Conservation (phyloP, 2,329 filamentous ascomycete species). For the Aureobasidium leucospermi region DNA sequence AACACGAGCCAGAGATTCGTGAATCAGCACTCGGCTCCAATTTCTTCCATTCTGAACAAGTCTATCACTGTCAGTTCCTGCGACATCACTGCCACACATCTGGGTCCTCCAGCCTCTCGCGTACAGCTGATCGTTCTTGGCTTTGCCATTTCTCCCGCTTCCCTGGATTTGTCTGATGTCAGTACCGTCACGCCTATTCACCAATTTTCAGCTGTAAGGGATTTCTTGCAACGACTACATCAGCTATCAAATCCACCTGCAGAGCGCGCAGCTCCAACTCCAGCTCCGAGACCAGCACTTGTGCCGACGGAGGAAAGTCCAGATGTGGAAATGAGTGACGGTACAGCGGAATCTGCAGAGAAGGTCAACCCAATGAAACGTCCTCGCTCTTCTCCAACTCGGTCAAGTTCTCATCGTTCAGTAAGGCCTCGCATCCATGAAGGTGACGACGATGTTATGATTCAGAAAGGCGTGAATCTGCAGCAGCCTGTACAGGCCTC, state of each 20-base stretch:
- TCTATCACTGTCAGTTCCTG: not conserved
- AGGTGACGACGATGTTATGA: slow-evolving; percentile 20
- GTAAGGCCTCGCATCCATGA: not conserved
- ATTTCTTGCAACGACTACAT: not conserved
- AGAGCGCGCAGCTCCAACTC: not conserved
- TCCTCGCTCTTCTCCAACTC: slow-evolving; percentile 15
- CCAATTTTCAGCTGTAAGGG: not conserved
- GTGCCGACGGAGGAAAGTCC: not conserved
- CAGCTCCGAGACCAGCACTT: not conserved
- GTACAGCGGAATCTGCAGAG: too few relatives aligned
- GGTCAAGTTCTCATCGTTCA: not conserved
- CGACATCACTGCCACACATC: not conserved
- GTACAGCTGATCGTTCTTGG: slow-evolving; percentile 2
- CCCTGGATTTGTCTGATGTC: not conserved
- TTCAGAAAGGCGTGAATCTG: slow-evolving; percentile 23
- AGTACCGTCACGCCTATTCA: not conserved
- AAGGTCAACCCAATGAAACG: slow-evolving; percentile 9
- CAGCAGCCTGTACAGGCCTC: slow-evolving; percentile 17
- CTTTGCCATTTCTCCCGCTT: not conserved
- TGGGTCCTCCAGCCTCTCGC: not conserved
- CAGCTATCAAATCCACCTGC: not conserved
- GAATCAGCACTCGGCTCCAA: not conserved
- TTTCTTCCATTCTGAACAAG: slow-evolving; percentile 9
- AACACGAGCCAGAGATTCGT: not conserved
- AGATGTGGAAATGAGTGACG: not conserved